Base-by-base conservation (phyloP, 2,329 filamentous ascomycete species). In the Whalleya microplaca region DNA sequence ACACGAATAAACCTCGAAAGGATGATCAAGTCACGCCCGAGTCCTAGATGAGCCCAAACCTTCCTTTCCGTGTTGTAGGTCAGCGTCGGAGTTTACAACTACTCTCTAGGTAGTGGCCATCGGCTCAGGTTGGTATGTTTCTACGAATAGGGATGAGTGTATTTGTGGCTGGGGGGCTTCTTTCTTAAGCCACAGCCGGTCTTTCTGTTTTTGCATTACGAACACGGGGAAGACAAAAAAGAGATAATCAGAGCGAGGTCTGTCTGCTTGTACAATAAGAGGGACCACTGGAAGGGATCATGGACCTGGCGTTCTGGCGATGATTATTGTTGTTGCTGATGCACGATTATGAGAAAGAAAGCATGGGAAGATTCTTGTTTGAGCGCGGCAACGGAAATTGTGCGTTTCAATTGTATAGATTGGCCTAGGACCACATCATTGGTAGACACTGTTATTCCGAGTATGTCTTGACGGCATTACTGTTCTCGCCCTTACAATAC, bases 181-280 rank as follows among this genome's bases (percentile, higher is more conserved):
- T 18, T 53, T 14, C 20, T 51, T 16, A 21, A 23, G 41, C 18
- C 53, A 40, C 32, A 43, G 21, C 32, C 19, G 41, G 41, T 41
- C 27, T 58, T n/a, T n/a, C n/a, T 19, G 40, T 47, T 52, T 27
- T 51, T 55, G 53, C 50, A 51, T 55, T 27, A 48, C 49, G 51
- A 48, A 53, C 29, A 52, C 48, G 32, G 51, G 51, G 44, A 47
- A 49, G 45, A 53, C 21, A 51, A 55, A 53, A 54, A 55, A 53
- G 52, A 59, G 47, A 50, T 54, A 54, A 62, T 60, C 53, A 53
- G n/a, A n/a, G 50, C 49, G 44, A 56, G 60, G 58, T 61, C 58
- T n/a, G n/a, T n/a, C n/a, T n/a, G 56, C 64, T 62, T 67, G 62
- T 67, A 69, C 53, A 65, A 63, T 62, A 64, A 63, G 57, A 66